Evolutionary conservation across 2,329 filamentous ascomycete genomes (phyloP), one percentile per base, ranked within the genome.

Genomic region (Hypoxylon sp.): DNA sequence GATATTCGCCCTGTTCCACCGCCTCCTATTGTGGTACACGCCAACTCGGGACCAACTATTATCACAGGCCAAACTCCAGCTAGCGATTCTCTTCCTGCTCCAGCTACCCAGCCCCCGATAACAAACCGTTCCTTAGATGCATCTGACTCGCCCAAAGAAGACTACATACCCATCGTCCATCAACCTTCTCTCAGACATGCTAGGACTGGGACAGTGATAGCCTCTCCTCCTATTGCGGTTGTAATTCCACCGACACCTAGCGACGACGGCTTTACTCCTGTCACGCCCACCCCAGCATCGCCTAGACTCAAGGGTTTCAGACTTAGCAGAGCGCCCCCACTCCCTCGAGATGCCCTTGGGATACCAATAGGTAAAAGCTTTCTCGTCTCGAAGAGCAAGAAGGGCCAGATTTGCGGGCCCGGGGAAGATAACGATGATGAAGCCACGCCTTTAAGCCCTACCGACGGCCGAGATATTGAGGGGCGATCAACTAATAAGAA

Each of bases 261-360:
- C 61, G 72, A 73, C 24, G 72, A 75, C 38, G 72, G 74, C 1
- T 73, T 75, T 59, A 74, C 74, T 0, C 74, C 75, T 9, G 60
- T 74, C 18, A 74, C 73, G 7, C 73, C 74, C 7, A 69, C 61
- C 9, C 64, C 70, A 2, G 46, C 51, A 2, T 75, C 72, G 18
- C 62, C 67, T 9, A 45, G 61, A 30, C 33, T 64, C 2, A 70
- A 61, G 26, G 65, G 60, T 0, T 74, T 70, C 20, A 61, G 53
- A 33, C 64, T 68, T 51, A 68, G 56, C 40, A 64, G 70, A 30
- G 64, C 53, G 2, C 69, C 69, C 0, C 71, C 71, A 26, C 63
- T 73, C 12, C 71, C 74, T 7, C 70, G 71, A 4, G 74, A 77
- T 48, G 74, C 73, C 1, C 70, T 77, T 9, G 76, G 76, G 0